Base-by-base conservation (phyloP, 768 basidiomycete species). In the Suillus ampliporus region DNA sequence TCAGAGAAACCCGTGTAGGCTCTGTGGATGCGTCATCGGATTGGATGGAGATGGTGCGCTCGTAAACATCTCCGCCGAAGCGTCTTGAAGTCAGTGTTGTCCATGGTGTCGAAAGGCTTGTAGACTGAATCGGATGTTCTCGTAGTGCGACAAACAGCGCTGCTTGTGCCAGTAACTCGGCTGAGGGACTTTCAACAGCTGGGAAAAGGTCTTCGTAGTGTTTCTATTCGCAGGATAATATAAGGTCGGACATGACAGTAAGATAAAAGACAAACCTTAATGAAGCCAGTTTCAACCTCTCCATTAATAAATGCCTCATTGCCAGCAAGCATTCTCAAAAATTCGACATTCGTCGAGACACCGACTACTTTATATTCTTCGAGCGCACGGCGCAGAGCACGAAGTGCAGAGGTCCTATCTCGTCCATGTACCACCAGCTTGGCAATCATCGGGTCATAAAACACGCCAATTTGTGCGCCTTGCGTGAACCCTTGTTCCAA, bases 241-340 rank as follows among this genome's bases (percentile, higher is more conserved):
- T 13, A 34, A 26, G 2, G 26, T 31, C 11, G 9, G 28, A 59
- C 47, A 38, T 21, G 40, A 47, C 38, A 46, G 54, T 43, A 57
- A 15, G n/a, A 62, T 48, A 51, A 53, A 51, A 21, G 10, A 6
- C 71, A 82, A 56, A 72, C 94, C 34, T 86, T 83, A 68, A 98
- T 96, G 72, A 98, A 98, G 4, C 94, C 94, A 3, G 95, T 97
- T 71, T 97, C 95, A 13, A 98, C 85, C 62, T 95, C 88, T 26
- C 82, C 92, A 35, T 83, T 77, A 17, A 92, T 82, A 71, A 98
- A 98, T 2, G 90, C 84, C 44, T 82, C 67, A 71, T 97, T 90
- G 1, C 87, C 89, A 0, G 94, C 91, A 56, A 98, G 82, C 0
- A 81, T 82, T 54, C 89, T 80, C 64, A 98, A 78, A 73, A 97